Base-by-base conservation (phyloP, 257 asterid genomes). In the Phtheirospermum japonicum region DNA sequence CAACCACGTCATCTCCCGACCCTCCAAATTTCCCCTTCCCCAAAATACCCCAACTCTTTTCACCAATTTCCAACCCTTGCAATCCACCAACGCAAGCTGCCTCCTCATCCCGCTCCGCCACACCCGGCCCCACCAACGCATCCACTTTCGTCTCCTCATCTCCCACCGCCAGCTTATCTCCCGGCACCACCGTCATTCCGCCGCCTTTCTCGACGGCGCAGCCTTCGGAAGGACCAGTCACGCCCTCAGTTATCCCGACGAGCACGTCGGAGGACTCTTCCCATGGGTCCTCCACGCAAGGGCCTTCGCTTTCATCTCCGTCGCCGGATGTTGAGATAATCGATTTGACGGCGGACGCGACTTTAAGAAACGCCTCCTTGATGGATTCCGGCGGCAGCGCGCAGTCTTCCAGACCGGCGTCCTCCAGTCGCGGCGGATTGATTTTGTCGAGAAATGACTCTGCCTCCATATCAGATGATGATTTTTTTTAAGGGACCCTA, bases 371-470 rank as follows among this genome's bases (percentile, higher is more conserved):
- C 37, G 99, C 99, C 65, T 85, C 89, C 14, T 62, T 68, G 68
- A 86, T 83, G 67, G 89, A 79, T 19, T 86, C 96, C 59, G 93
- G 89, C 68, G 96, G 94, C 64, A 86, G 78, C 7, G 95, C 96
- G 57, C 96, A 92, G 75, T 89, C 95, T 73, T 92, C 96, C 42
- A 89, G 92, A 56, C 98, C 98, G 23, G 97, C 98, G 71, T 92
- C 98, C 62, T 86, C 98, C 45, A 83, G 84, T 6, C 76, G 75
- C 36, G 97, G 97, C 52, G 99, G 94, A 69, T 61, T 66, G 73
- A 86, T 77, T 57, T 75, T 63, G 34, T 60, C 85, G 5, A 88
- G 43, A 7, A 82, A 68, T 39, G 85, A 76, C 64, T 74, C 71
- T 1, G 79, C 75, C 13, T 88, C 94, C 95, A 88, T 86, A 9